These are phyloP conservation scores for Pachysandra terminalis DNA, from an alignment of 164 flowering plant species.

Conservation along the genomic window DNA sequence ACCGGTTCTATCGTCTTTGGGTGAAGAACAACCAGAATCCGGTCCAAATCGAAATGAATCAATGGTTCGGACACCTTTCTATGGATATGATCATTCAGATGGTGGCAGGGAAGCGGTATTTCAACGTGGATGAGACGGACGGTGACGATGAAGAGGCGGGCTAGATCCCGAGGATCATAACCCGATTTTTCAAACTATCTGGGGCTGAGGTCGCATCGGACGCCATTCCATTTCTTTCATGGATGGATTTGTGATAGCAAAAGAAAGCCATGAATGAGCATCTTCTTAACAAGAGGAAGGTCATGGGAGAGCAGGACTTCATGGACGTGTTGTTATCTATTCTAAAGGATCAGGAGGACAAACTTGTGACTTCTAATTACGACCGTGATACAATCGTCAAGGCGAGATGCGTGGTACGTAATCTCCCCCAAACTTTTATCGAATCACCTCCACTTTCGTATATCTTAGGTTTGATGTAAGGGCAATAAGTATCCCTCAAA, in stretches of 20 bases:
- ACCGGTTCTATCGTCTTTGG: not conserved
- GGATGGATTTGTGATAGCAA: not conserved
- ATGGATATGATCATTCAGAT: not conserved
- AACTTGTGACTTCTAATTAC: not conserved
- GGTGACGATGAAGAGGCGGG: not conserved
- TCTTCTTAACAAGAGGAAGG: not conserved
- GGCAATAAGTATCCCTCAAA: no score
- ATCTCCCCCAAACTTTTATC: no score
- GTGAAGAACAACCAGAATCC: not conserved
- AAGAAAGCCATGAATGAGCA: not conserved
- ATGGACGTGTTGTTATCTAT: not conserved
- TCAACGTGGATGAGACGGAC: not conserved
- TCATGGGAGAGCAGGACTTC: not conserved
- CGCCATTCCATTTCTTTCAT: no score
- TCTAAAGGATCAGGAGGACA: not conserved
- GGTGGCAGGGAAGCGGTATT: constrained; percentile 2
- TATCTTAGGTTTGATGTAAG: no score
- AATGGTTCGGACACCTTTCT: no score
- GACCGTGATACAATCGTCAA: not conserved
- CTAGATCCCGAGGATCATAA: not conserved
- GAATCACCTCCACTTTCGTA: no score
- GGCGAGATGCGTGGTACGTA: not conserved
- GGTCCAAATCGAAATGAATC: not conserved
- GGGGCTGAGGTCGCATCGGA: not conserved
- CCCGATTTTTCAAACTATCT: not conserved